These are phyloP conservation scores for Populus euphratica DNA, from an alignment of 345 rosid species.

Conservation along the genomic window DNA sequence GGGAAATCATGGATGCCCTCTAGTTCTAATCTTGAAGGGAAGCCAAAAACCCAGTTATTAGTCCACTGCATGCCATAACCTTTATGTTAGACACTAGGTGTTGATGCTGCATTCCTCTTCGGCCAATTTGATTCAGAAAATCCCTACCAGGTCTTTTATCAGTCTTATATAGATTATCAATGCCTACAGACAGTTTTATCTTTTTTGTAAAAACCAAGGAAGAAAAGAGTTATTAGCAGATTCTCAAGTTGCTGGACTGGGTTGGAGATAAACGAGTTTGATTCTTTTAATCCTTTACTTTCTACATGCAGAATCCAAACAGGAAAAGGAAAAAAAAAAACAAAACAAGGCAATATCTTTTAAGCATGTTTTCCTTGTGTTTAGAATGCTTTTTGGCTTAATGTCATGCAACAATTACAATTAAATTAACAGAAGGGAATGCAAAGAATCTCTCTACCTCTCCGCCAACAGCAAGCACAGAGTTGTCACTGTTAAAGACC, in stretches of 20 bases:
- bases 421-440: neutral
- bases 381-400: neutral
- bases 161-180: neutral
- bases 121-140: neutral
- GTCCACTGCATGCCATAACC: neutral
- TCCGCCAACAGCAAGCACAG: constrained; percentile 70
- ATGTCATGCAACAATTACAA: constrained; percentile 2
- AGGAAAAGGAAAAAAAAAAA: neutral
- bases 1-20: neutral
- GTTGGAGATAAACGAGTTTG: neutral
- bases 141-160: neutral
- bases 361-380: neutral
- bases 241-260: neutral
- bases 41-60: neutral
- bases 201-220: neutral
- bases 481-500: constrained; percentile 61
- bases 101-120: neutral
- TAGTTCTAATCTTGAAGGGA: neutral
- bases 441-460: constrained; percentile 52
- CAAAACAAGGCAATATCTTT: neutral
- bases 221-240: neutral
- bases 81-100: neutral
- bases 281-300: neutral
- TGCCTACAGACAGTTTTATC: neutral
- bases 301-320: neutral